Conservation (phyloP, 352 stramenopile genomes). For the Globisporangium uncinulatum region DNA sequence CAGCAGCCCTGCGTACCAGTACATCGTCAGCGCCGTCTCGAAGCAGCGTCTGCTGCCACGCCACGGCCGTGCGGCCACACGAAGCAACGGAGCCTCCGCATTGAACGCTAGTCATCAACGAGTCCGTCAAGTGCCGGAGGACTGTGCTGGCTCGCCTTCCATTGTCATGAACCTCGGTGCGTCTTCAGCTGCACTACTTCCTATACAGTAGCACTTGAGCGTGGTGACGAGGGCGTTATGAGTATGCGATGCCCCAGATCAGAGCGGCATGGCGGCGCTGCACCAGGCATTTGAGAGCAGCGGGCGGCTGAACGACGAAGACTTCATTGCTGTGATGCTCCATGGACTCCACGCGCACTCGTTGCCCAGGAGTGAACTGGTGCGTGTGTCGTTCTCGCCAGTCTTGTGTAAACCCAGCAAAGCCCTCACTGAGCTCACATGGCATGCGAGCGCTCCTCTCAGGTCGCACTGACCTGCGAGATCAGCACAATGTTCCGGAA, state of each 20-base stretch:
- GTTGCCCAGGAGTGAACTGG: conserved; percentile 18
- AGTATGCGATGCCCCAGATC: conserved; percentile 18
- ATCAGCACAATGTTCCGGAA: conserved; percentile 32
- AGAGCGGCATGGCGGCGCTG: conserved; percentile 28
- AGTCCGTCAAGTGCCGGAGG: neutral
- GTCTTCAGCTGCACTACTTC: neutral
- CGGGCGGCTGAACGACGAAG: conserved; percentile 28
- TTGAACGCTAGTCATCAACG: too few species aligned
- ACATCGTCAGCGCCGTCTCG: conserved; percentile 3
- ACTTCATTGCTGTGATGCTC: conserved; percentile 39
- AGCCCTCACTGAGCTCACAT: too few species aligned
- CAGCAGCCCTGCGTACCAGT: conserved; percentile 2
- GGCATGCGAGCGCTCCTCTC: neutral
- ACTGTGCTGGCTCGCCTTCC: conserved; percentile 1
- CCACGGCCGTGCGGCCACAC: neutral
- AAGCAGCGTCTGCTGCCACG: conserved; percentile 11
- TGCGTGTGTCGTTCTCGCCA: conserved; percentile 5
- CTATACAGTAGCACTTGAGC: neutral
- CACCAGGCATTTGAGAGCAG: conserved; percentile 28
- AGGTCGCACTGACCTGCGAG: conserved; percentile 31
- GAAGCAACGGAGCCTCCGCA: neutral
- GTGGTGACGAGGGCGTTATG: neutral
- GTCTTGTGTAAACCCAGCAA: too few species aligned
- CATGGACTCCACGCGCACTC: conserved; percentile 15
- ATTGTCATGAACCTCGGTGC: conserved; percentile 11